These are phyloP conservation scores for Globisporangium splendens DNA, from an alignment of 352 stramenopile genomes.

Conservation along the genomic window DNA sequence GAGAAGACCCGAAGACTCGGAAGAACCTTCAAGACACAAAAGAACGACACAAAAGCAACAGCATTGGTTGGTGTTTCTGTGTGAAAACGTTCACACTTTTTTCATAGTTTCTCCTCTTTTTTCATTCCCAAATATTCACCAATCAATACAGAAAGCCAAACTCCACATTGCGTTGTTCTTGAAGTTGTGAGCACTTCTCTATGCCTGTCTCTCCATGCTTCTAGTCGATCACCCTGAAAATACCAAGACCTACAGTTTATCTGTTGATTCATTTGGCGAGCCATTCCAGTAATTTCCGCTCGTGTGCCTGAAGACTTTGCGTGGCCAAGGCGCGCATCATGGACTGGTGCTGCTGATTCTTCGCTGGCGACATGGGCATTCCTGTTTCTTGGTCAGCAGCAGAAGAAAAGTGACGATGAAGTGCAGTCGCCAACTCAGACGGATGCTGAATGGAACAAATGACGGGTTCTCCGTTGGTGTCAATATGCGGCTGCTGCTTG, in stretches of 20 bases:
- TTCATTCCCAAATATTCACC: too few relatives aligned
- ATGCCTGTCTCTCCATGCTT: neutral
- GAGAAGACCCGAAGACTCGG: neutral
- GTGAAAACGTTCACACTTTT: too few relatives aligned
- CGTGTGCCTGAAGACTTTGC: slow-evolving; percentile 27
- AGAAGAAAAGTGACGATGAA: slow-evolving; percentile 18
- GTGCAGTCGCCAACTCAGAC: slow-evolving; percentile 17
- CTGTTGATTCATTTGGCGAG: slow-evolving; percentile 12
- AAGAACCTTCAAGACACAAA: neutral
- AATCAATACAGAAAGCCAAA: too few relatives aligned
- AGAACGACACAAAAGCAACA: too few relatives aligned
- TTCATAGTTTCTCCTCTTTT: too few relatives aligned
- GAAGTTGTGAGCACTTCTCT: too few relatives aligned
- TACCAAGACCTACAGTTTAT: neutral
- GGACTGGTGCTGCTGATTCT: slow-evolving; percentile 3
- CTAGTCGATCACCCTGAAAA: neutral
- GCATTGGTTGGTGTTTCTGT: too few relatives aligned
- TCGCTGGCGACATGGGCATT: neutral
- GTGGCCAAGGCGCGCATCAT: slow-evolving; percentile 25
- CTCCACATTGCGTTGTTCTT: too few relatives aligned
- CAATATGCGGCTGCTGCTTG: slow-evolving; percentile 2
- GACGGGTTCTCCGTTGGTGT: neutral
- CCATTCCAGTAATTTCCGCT: slow-evolving; percentile 35
- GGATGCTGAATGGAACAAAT: slow-evolving; percentile 10
- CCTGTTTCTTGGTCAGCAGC: neutral